Conservation (phyloP, 148 eudicot species). For the Selenicereus undatus region DNA sequence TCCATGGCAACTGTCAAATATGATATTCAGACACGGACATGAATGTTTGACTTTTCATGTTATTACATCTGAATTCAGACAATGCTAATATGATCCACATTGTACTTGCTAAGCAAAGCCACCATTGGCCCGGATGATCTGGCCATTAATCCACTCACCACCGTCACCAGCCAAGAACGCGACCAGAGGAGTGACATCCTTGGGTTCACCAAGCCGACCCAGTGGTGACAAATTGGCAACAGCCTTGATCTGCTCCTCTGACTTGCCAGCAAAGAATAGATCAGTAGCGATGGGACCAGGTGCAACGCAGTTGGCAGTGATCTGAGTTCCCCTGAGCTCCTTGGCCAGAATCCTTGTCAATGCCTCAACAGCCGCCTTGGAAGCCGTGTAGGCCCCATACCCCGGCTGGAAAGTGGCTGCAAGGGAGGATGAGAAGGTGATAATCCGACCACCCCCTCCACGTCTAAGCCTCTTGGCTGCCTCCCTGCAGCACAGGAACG, state of each 20-base stretch:
- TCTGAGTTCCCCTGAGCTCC: conserved; percentile 41
- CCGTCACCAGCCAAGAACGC: conserved; percentile 39
- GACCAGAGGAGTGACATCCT: conserved; percentile 33
- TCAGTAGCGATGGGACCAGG: conserved; percentile 46
- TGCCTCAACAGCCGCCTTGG: conserved; percentile 48
- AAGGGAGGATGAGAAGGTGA: conserved; percentile 34
- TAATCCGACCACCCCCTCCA: conserved; percentile 42
- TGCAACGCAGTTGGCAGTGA: conserved; percentile 44
- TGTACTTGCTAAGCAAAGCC: conserved; percentile 17
- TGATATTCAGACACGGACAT: not conserved
- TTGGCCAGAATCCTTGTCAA: conserved; percentile 41
- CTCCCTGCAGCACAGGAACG: conserved; percentile 26
- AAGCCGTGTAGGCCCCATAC: conserved; percentile 39
- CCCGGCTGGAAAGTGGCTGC: conserved; percentile 32
- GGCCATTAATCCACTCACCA: conserved; percentile 44
- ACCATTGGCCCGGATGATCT: conserved; percentile 37
- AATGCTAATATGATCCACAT: too few species aligned
- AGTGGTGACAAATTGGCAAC: conserved; percentile 18
- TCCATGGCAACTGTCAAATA: not conserved
- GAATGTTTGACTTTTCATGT: not conserved
- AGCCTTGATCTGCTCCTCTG: conserved; percentile 26
- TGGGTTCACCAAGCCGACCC: conserved; percentile 32
- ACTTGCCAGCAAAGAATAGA: conserved; percentile 32
- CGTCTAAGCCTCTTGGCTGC: conserved; percentile 31
- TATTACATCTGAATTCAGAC: too few species aligned